phyloP scores from a whole-genome alignment of 108 stramenopile species.

The Nitzschia palea region DNA sequence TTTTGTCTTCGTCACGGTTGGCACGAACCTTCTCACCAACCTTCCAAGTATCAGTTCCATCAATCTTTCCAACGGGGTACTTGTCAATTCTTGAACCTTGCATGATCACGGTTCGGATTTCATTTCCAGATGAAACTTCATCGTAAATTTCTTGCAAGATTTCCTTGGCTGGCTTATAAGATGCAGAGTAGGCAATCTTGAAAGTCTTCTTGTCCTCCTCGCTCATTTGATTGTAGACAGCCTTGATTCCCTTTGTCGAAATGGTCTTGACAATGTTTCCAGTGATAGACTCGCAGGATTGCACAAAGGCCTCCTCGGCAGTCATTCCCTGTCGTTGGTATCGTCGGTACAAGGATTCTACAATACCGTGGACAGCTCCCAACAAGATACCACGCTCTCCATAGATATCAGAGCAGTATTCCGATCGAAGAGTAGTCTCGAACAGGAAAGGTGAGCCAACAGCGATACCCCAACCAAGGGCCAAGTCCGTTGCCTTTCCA shows the following conservation, averaged over 20 bases:
- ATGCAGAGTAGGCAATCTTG: constrained; percentile 92
- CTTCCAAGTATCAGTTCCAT: constrained; percentile 95
- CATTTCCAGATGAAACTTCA: constrained; percentile 96
- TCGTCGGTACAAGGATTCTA: constrained; percentile 95
- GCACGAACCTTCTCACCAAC: constrained; percentile 96
- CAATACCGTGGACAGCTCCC: constrained; percentile 97
- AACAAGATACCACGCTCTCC: constrained; percentile 97
- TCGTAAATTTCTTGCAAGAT: constrained; percentile 99
- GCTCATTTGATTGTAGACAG: constrained; percentile 89
- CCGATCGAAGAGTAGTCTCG: constrained; percentile 93
- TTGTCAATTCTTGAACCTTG: constrained; percentile 89
- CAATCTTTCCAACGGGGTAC: constrained; percentile 98
- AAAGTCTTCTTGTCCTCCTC: constrained; percentile 91
- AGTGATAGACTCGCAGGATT: constrained; percentile 95
- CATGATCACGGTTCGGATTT: constrained; percentile 98
- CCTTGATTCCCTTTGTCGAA: constrained; percentile 95
- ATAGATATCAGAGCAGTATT: constrained; percentile 97
- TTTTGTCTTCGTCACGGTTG: constrained; percentile 92
- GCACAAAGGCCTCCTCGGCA: constrained; percentile 92
- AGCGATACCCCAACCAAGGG: constrained; percentile 96
- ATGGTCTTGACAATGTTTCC: constrained; percentile 97
- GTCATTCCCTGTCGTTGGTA: constrained; percentile 97
- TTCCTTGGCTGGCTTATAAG: constrained; percentile 96
- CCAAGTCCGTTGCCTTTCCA: constrained; percentile 95
- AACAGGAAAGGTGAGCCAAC: constrained; percentile 98